These are phyloP conservation scores for Rheum nobile DNA, from an alignment of 148 eudicot species.

Conservation along the genomic window DNA sequence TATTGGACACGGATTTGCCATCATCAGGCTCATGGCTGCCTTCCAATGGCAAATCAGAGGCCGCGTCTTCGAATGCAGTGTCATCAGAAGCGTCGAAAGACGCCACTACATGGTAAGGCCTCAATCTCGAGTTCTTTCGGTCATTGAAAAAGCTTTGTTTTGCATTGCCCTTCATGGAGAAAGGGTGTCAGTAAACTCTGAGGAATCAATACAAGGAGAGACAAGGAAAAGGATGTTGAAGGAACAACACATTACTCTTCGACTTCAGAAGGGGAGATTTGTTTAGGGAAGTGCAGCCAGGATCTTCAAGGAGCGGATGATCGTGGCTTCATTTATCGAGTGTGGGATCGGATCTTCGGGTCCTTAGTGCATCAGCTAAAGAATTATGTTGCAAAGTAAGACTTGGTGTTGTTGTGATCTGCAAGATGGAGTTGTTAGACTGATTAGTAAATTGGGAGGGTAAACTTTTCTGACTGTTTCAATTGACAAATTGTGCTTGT, in stretches of 20 bases:
- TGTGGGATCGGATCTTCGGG: too few species aligned
- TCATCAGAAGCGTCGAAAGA: neutral
- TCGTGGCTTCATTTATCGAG: too few species aligned
- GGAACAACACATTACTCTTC: neutral
- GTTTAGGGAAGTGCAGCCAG: too few species aligned
- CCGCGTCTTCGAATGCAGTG: neutral
- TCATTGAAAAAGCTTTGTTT: neutral
- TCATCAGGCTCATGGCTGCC: neutral
- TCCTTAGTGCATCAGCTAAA: neutral
- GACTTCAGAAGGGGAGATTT: neutral
- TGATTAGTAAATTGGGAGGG: too few species aligned
- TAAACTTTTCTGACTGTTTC: too few species aligned
- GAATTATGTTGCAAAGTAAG: neutral
- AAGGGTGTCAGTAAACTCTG: too few species aligned
- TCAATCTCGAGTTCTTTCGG: neutral
- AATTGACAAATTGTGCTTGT: too few species aligned
- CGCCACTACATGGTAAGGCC: neutral
- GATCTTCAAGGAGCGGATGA: too few species aligned
- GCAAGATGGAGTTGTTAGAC: too few species aligned
- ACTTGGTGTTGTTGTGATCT: too few species aligned
- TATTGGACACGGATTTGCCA: conserved; percentile 16
- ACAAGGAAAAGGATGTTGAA: too few species aligned
- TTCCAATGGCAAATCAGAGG: neutral
- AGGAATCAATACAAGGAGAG: too few species aligned
- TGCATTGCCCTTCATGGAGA: neutral